Conservation (phyloP, 768 basidiomycete species). For the Crucibulum laeve region DNA sequence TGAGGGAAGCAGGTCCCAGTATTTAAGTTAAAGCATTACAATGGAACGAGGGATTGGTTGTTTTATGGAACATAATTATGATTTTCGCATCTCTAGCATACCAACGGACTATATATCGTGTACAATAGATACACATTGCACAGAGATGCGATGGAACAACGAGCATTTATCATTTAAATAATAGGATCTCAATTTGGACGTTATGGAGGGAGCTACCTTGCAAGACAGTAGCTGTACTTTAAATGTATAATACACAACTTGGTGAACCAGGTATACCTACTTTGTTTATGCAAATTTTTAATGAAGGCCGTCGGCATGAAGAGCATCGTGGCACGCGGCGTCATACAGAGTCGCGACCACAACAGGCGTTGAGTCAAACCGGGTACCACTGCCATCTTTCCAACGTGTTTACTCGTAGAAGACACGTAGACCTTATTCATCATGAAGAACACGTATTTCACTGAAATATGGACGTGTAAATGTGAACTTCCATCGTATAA, state of each 20-base stretch:
- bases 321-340: background rate
- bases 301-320: background rate
- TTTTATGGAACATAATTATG: background rate
- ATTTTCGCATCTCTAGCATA: background rate
- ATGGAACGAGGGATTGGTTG: background rate
- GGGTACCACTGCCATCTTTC: no score
- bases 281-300: background rate
- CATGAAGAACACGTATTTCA: no score
- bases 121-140: background rate
- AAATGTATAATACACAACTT: background rate
- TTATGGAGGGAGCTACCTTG: background rate
- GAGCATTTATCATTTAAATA: background rate
- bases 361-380: background rate
- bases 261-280: background rate
- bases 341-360: background rate
- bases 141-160: background rate
- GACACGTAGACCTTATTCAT: no score
- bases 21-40: constrained; percentile 17
- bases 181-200: background rate
- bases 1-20: constrained; percentile 77
- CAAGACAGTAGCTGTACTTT: background rate
- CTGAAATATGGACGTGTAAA: no score
- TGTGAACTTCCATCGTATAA: no score
- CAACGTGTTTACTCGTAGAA: no score
- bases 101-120: constrained; percentile 3